These are phyloP conservation scores for Thuidium tamariscinum DNA, from an alignment of 225 moss, liverwort and hornwort species.

Conservation along the genomic window DNA sequence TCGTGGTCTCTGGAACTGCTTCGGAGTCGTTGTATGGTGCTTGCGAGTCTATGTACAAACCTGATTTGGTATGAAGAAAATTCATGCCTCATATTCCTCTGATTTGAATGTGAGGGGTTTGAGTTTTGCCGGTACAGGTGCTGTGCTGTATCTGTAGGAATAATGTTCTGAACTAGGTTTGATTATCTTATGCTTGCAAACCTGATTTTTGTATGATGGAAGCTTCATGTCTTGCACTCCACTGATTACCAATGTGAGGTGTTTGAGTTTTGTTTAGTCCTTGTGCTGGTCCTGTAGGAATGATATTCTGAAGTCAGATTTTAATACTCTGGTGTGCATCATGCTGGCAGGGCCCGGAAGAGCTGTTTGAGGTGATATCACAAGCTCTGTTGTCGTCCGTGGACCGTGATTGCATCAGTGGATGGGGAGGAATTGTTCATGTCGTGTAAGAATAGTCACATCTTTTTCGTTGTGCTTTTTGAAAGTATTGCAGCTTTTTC, in stretches of 20 bases:
- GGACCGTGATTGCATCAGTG: conserved; percentile 97
- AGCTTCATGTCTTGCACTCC: not conserved
- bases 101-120: not conserved
- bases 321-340: not conserved
- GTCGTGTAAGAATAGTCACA: conserved; percentile 55
- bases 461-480: not conserved
- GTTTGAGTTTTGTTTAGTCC: not conserved
- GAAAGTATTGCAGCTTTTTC: not conserved
- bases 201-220: not conserved
- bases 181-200: not conserved
- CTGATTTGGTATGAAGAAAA: conserved; percentile 61
- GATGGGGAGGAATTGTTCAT: conserved; percentile 94
- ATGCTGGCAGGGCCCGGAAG: conserved; percentile 65
- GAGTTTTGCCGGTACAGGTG: not conserved
- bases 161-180: not conserved
- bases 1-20: conserved; percentile 94
- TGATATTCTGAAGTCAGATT: not conserved
- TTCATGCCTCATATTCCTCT: not conserved
- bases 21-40: conserved; percentile 98
- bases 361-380: conserved; percentile 86
- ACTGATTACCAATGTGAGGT: not conserved
- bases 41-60: conserved; percentile 99
- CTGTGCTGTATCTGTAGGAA: not conserved
- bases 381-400: conserved; percentile 86
- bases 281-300: not conserved